phyloP scores from a whole-genome alignment of 306 rosid species.

The Vigna angularis region DNA sequence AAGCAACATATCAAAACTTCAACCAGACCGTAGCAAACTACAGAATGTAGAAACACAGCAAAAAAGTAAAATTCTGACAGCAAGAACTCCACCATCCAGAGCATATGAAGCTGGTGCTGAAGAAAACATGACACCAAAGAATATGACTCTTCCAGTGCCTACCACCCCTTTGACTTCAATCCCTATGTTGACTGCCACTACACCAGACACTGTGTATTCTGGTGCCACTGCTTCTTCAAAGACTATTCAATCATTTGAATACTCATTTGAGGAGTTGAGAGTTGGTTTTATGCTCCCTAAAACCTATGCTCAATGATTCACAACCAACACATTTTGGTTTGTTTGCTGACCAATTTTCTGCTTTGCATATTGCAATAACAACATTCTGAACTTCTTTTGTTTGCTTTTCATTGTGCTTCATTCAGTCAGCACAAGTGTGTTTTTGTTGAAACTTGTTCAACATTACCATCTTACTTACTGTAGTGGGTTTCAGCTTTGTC shows the following conservation, averaged over 20 bases:
- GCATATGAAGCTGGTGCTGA: conserved; percentile 43
- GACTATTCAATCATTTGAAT: conserved; percentile 48
- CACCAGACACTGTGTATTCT: conserved; percentile 54
- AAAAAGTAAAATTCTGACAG: conserved; percentile 33
- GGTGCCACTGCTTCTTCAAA: conserved; percentile 31
- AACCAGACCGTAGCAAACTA: conserved; percentile 40
- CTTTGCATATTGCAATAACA: conserved; percentile 22
- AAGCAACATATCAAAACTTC: conserved; percentile 49
- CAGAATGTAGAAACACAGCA: conserved; percentile 17
- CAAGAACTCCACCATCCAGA: conserved; percentile 58
- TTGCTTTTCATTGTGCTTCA: not conserved
- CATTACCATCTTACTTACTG: not conserved
- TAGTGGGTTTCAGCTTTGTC: conserved; percentile 7
- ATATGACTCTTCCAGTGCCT: conserved; percentile 51
- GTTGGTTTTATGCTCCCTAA: conserved; percentile 51
- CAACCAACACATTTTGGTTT: conserved; percentile 12
- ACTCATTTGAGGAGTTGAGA: conserved; percentile 72
- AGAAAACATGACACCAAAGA: conserved; percentile 61
- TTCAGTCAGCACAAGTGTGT: not conserved
- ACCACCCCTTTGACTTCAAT: conserved; percentile 65
- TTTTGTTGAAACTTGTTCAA: conserved; percentile 32
- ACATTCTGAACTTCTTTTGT: not conserved
- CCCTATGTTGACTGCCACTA: conserved; percentile 53
- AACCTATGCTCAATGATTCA: conserved; percentile 44
- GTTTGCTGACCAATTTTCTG: conserved; percentile 39